Base-by-base conservation (phyloP, 257 asterid genomes). In the Eustoma russellianum region DNA sequence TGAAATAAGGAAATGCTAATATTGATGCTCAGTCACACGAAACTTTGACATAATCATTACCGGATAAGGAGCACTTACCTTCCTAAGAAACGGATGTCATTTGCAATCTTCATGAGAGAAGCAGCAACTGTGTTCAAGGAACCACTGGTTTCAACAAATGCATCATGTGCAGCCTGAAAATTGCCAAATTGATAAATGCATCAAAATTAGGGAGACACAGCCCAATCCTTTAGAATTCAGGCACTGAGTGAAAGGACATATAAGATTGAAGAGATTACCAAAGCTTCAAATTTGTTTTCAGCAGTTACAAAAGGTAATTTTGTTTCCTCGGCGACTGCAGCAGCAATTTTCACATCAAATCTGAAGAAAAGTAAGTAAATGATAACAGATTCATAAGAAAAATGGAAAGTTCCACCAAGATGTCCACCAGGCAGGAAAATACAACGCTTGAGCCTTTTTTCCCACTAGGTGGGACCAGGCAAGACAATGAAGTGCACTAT, bases 261-360 rank as follows among this genome's bases (percentile, higher is more conserved):
- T 55, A 66, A 63, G 57, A 62, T 38, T 52, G 48, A 44, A 67
- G 73, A 75, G 54, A 55, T 65, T 77, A 83, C 99, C 93, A 92
- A 66, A 52, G 99, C 97, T 77, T 92, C 99, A 76, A 92, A 88
- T 77, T 92, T 88, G 83, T 92, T 92, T 79, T 88, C 99, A 62
- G 99, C 99, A 33, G 99, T 92, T 68, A 88, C 85, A 78, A 92
- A 92, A 33, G 99, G 97, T 67, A 92, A 80, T 51, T 74, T 79
- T 63, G 99, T 88, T 69, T 88, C 97, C 73, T 92, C 94, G 13
- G 95, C 99, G 16, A 92, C 94, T 61, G 97, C 95, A 47, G 94
- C 82, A 58, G 99, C 97, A 76, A 92, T 81, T 82, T 92, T 92
- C 38, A 74, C 84, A 64, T 92, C 97, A 72, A 92, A 92, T 78